A percentile compares a stretch with the other conserved stretches of the same genome.
These are phyloP conservation scores for Plantago elongata DNA, from an alignment of 257 asterid genomes.

Conservation along the genomic window DNA sequence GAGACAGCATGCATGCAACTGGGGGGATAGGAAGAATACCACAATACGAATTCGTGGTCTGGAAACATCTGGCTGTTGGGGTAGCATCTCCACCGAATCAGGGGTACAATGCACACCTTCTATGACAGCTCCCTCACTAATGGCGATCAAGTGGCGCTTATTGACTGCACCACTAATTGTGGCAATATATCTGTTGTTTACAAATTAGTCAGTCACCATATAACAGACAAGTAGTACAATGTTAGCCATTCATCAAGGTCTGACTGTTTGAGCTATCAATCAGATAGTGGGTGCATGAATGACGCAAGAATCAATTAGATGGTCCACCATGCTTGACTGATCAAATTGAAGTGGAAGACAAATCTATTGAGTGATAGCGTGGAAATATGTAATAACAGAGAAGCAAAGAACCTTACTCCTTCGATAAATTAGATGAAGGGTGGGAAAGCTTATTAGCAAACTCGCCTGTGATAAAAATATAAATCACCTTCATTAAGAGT, in stretches of 20 bases:
- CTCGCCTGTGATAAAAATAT: conserved; percentile 54
- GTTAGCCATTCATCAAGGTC: conserved; percentile 5
- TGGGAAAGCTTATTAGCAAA: conserved; percentile 87
- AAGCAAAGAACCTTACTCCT: conserved; percentile 65
- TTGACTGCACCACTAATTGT: conserved; percentile 62
- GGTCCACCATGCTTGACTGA: neutral
- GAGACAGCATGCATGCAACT: too few species aligned
- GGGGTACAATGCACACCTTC: conserved; percentile 88
- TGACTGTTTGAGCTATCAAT: neutral
- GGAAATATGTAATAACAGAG: conserved; percentile 1
- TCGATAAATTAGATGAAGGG: conserved; percentile 87
- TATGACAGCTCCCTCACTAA: conserved; percentile 77
- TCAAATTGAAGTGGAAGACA: neutral
- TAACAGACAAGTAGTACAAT: conserved; percentile 11
- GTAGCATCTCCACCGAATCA: conserved; percentile 80
- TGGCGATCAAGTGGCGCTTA: conserved; percentile 63
- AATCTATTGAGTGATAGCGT: neutral
- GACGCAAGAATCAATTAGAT: neutral
- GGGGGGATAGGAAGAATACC: conserved; percentile 38
- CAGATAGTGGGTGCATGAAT: neutral
- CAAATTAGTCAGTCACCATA: conserved; percentile 7
- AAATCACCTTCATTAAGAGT: conserved; percentile 8
- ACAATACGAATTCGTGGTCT: conserved; percentile 86
- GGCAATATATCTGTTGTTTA: conserved; percentile 70
- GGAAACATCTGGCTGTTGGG: conserved; percentile 67